Percentiles rank a stretch among this genome's conserved stretches.
Evolutionary conservation across 2,329 filamentous ascomycete species (phyloP).

Genomic region (Elsinoe perseae): DNA sequence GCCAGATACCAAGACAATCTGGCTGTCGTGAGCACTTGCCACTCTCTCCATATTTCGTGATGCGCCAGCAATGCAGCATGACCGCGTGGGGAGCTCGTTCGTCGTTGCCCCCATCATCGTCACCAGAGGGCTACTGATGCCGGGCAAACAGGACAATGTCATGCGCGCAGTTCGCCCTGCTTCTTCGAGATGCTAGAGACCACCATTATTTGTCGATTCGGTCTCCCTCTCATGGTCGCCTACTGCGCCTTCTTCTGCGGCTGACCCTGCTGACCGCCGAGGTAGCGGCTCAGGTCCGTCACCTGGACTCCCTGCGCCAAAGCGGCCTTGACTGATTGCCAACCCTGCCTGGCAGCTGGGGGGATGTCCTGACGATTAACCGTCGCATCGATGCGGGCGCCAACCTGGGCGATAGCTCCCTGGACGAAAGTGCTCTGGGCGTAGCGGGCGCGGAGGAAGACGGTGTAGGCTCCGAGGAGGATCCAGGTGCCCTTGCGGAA

Average conservation of each 20-base stretch:
- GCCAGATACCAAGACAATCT: background rate
- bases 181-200: background rate
- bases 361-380: constrained; percentile 82
- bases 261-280: constrained; percentile 43
- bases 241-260: constrained; percentile 60
- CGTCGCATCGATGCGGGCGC: constrained; percentile 69
- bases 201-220: background rate
- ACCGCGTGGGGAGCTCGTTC: no score
- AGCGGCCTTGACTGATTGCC: constrained; percentile 69
- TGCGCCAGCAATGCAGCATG: no score
- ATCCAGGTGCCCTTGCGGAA: constrained; percentile 92
- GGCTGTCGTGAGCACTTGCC: no score
- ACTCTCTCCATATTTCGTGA: no score
- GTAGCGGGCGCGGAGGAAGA: constrained; percentile 85
- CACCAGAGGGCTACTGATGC: no score
- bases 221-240: constrained; percentile 13
- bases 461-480: constrained; percentile 74
- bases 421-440: constrained; percentile 91
- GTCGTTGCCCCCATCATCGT: no score
- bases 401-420: constrained; percentile 63
- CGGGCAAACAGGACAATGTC: background rate
- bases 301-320: constrained; percentile 67
- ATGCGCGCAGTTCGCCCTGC: background rate
- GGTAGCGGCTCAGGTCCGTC: constrained; percentile 71
- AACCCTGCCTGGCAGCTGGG: constrained; percentile 67